These are phyloP conservation scores for Alternaria alternata DNA, from an alignment of 2,329 filamentous ascomycete genomes.

Conservation along the genomic window DNA sequence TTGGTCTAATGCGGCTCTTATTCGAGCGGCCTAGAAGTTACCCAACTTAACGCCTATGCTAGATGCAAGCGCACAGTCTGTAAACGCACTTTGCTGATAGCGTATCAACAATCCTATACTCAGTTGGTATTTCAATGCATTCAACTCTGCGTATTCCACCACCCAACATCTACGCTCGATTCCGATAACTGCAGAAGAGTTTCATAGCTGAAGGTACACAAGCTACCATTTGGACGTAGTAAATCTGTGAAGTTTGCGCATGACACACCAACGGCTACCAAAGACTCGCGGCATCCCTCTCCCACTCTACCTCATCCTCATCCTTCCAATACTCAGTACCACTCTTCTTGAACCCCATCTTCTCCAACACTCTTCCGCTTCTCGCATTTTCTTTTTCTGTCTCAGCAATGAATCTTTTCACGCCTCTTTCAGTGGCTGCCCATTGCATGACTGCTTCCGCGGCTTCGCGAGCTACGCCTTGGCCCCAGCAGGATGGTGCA, in stretches of 20 bases:
- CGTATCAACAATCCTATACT: background rate
- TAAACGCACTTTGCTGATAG: background rate
- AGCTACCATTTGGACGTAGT: no score
- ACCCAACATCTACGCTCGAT: background rate
- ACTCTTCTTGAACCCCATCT: conserved; percentile 34
- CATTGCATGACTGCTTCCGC: conserved; percentile 29
- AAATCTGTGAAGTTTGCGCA: background rate
- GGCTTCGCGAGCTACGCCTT: conserved; percentile 25
- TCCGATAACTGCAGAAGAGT: background rate
- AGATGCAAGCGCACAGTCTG: background rate
- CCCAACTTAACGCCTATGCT: background rate
- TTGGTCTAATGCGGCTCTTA: background rate
- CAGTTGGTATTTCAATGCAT: background rate
- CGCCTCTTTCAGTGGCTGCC: conserved; percentile 17
- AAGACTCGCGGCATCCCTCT: background rate
- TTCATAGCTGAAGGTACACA: no score
- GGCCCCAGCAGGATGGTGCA: conserved; percentile 21
- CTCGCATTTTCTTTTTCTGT: conserved; percentile 32
- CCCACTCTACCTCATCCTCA: conserved; percentile 25
- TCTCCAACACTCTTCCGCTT: conserved; percentile 35
- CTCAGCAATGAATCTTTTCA: conserved; percentile 30
- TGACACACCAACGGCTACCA: background rate
- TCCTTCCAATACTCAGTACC: conserved; percentile 27
- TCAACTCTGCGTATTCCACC: background rate
- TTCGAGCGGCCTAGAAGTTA: background rate